A percentile compares a stretch with the other conserved stretches of the same genome.
phyloP scores from a whole-genome alignment of 2,329 filamentous ascomycete genomes.

The Exophiala dermatitidis region DNA sequence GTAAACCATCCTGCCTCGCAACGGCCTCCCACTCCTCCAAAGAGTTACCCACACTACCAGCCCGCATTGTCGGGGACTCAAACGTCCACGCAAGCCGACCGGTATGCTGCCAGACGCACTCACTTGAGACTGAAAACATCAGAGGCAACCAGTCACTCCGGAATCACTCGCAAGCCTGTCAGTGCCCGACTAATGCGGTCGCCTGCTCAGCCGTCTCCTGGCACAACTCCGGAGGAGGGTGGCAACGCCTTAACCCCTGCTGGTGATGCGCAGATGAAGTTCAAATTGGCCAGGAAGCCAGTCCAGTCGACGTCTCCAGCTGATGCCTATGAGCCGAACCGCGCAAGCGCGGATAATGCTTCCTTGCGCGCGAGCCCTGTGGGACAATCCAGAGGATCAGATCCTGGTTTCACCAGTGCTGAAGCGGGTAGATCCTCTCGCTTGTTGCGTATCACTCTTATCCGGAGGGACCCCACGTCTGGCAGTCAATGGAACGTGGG shows the following conservation, averaged over 20 bases:
- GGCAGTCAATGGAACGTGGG: constrained; percentile 70
- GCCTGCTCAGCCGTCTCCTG: neutral
- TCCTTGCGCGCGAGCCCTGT: neutral
- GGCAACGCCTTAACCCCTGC: neutral
- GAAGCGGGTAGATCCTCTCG: neutral
- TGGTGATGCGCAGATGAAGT: constrained; percentile 3
- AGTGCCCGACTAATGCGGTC: constrained; percentile 18
- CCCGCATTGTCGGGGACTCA: constrained; percentile 6
- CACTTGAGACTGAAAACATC: constrained; percentile 15
- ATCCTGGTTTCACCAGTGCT: neutral
- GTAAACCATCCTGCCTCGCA: constrained; percentile 22
- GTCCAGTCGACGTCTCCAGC: constrained; percentile 3
- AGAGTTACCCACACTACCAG: constrained; percentile 24
- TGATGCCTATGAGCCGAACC: neutral
- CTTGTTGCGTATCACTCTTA: constrained; percentile 46
- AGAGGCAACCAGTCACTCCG: neutral
- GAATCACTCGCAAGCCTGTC: constrained; percentile 15
- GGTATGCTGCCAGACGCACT: constrained; percentile 17
- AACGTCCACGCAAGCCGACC: constrained; percentile 16
- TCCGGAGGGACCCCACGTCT: constrained; percentile 64
- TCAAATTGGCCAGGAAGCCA: constrained; percentile 14
- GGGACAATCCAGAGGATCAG: neutral
- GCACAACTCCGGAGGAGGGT: neutral
- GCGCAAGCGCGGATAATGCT: neutral
- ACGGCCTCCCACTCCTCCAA: constrained; percentile 20